Evolutionary conservation across 1,284 basidiomycete species (phyloP).

Genomic region (Stereum hirsutum): DNA sequence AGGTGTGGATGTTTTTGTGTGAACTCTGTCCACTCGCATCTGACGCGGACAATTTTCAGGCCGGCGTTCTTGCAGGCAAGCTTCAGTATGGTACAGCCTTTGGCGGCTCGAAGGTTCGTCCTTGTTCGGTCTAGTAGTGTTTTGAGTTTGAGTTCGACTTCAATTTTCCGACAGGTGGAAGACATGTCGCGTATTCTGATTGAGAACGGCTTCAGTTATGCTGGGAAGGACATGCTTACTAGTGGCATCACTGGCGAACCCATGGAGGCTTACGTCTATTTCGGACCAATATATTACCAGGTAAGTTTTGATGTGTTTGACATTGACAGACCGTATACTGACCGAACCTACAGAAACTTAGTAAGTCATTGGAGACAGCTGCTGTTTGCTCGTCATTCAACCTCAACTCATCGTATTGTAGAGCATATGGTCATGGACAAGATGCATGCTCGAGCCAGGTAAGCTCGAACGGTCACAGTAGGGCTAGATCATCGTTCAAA

Average conservation of each 20-base stretch:
- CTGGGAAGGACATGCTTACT: slow-evolving; percentile 97
- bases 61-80: slow-evolving; percentile 81
- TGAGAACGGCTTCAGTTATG: slow-evolving; percentile 94
- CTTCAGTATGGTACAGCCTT: slow-evolving; percentile 95
- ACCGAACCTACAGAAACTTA: slow-evolving; percentile 53
- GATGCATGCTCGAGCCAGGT: slow-evolving; percentile 98
- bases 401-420: slow-evolving; percentile 17
- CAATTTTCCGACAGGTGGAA: slow-evolving; percentile 56
- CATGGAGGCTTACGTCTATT: slow-evolving; percentile 95
- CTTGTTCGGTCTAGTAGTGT: slow-evolving; percentile 6
- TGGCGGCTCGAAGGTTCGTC: slow-evolving; percentile 83
- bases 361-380: too few species aligned
- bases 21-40: slow-evolving; percentile 1
- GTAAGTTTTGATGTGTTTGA: slow-evolving; percentile 26
- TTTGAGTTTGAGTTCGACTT: neutral
- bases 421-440: slow-evolving; percentile 99
- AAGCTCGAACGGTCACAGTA: too few species aligned
- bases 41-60: slow-evolving; percentile 29
- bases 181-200: slow-evolving; percentile 97
- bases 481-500: too few species aligned
- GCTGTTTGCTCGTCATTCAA: neutral
- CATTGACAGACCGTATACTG: neutral
- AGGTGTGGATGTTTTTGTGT: slow-evolving; percentile 37
- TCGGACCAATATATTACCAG: slow-evolving; percentile 98
- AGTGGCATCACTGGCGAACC: slow-evolving; percentile 97